Evolutionary conservation across 2,329 filamentous ascomycete genomes (phyloP).

Genomic region (Pseudocercospora pini-densiflorae): DNA sequence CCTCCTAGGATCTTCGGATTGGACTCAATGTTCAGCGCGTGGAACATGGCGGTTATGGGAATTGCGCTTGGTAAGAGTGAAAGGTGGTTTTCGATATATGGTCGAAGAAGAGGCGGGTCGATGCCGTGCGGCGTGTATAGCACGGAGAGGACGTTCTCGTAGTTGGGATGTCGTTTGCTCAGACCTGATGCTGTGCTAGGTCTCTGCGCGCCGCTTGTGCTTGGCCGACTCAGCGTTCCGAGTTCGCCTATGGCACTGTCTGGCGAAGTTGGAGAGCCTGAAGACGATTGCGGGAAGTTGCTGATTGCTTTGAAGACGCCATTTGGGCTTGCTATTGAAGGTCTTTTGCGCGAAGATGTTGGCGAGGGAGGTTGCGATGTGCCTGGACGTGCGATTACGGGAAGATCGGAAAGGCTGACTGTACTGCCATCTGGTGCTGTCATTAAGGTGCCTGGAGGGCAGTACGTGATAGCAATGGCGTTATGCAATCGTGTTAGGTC

Average conservation of each 20-base stretch:
- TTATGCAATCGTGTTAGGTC: slow-evolving; percentile 67
- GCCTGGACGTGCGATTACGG: slow-evolving; percentile 37
- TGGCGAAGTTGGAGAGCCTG: background rate
- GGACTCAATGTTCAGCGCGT: slow-evolving; percentile 64
- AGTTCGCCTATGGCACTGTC: background rate
- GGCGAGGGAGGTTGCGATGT: slow-evolving; percentile 2
- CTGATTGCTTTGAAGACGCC: slow-evolving; percentile 15
- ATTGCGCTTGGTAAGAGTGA: slow-evolving; percentile 58
- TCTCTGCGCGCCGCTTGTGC: slow-evolving; percentile 10
- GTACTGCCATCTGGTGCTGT: slow-evolving; percentile 41
- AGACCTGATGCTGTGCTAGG: slow-evolving; percentile 6
- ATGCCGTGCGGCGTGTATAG: slow-evolving; percentile 70
- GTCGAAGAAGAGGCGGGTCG: slow-evolving; percentile 56
- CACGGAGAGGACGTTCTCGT: slow-evolving; percentile 57
- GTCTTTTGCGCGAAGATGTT: slow-evolving; percentile 14
- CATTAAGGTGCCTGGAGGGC: slow-evolving; percentile 56
- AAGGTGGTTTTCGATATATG: slow-evolving; percentile 63
- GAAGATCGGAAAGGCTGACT: slow-evolving; percentile 41
- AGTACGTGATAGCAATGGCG: slow-evolving; percentile 74
- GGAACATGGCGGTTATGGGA: slow-evolving; percentile 67
- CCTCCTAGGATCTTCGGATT: slow-evolving; percentile 68
- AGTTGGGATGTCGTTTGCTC: slow-evolving; percentile 18
- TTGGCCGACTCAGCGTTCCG: slow-evolving; percentile 6
- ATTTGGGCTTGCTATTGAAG: slow-evolving; percentile 13
- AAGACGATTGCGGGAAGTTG: background rate